These are phyloP conservation scores for Ganoderma leucocontextum DNA, from an alignment of 1,284 basidiomycete species.

Conservation along the genomic window DNA sequence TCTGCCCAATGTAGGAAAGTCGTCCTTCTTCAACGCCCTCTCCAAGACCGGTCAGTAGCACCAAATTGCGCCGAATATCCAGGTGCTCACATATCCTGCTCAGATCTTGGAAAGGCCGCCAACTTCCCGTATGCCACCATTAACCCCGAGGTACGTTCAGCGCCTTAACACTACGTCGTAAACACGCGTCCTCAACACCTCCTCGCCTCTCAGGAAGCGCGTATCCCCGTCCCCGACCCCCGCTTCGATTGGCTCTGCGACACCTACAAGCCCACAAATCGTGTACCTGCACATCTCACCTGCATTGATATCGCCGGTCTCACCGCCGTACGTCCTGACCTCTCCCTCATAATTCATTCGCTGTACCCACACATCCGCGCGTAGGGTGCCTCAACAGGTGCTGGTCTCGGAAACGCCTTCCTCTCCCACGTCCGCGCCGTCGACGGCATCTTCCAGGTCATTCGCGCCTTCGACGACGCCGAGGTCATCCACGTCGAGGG, in stretches of 20 bases:
- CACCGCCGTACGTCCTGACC: slow-evolving; percentile 73
- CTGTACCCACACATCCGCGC: background rate
- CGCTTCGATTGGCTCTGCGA: slow-evolving; percentile 96
- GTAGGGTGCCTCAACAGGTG: slow-evolving; percentile 96
- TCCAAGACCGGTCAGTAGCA: slow-evolving; percentile 81
- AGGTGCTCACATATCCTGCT: slow-evolving; percentile 7
- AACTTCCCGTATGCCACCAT: slow-evolving; percentile 99
- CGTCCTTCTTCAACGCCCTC: slow-evolving; percentile 94
- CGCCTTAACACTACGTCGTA: background rate
- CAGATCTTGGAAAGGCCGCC: slow-evolving; percentile 96
- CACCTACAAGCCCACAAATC: slow-evolving; percentile 89
- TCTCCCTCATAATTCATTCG: background rate
- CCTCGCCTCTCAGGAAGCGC: slow-evolving; percentile 67
- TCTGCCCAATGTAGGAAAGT: slow-evolving; percentile 94
- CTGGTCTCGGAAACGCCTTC: slow-evolving; percentile 98
- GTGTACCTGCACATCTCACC: slow-evolving; percentile 94
- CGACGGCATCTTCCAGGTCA: slow-evolving; percentile 99
- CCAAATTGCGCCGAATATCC: slow-evolving; percentile 26
- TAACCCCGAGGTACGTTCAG: slow-evolving; percentile 70
- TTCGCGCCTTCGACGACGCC: slow-evolving; percentile 98
- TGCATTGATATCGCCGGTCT: slow-evolving; percentile 99
- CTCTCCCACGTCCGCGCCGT: slow-evolving; percentile 97
- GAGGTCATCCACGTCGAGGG: slow-evolving; percentile 99
- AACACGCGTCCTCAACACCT: background rate
- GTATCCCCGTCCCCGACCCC: slow-evolving; percentile 95